These are phyloP conservation scores for Mediolabrus comicus DNA, from an alignment of 108 stramenopile species.

Conservation along the genomic window DNA sequence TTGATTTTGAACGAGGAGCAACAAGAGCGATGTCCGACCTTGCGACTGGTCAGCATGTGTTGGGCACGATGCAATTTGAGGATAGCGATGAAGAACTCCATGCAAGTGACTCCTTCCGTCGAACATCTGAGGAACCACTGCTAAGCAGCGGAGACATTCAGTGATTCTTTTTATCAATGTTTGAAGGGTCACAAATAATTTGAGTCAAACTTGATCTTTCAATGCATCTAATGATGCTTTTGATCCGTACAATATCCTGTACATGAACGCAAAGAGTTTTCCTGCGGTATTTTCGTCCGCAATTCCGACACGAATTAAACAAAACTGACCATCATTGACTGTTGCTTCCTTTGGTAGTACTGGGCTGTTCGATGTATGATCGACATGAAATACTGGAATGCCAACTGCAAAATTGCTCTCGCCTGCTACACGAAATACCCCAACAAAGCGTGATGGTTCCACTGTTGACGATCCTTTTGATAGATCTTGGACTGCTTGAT, in stretches of 20 bases:
- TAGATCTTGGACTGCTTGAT: background rate
- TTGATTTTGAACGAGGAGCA: slow-evolving; percentile 33
- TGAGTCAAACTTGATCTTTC: no score
- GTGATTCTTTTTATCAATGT: background rate
- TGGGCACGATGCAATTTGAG: background rate
- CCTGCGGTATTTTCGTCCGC: slow-evolving; percentile 27
- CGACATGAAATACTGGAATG: slow-evolving; percentile 31
- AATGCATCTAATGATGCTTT: slow-evolving; percentile 16
- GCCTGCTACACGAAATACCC: slow-evolving; percentile 9
- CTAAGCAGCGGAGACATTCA: background rate
- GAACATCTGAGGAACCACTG: background rate
- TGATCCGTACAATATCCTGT: slow-evolving; percentile 35
- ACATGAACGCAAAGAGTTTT: slow-evolving; percentile 33
- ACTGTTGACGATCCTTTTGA: slow-evolving; percentile 2
- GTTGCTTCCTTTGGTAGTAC: slow-evolving; percentile 23
- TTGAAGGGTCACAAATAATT: no score
- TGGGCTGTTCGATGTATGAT: background rate
- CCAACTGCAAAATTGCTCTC: slow-evolving; percentile 18
- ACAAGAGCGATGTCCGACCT: slow-evolving; percentile 34
- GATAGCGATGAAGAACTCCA: background rate
- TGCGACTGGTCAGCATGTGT: slow-evolving; percentile 16
- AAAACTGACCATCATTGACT: slow-evolving; percentile 23
- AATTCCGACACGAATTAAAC: slow-evolving; percentile 19
- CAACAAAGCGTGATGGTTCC: slow-evolving; percentile 23
- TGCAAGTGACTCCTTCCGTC: background rate